Conservation (phyloP, 495 filamentous ascomycete genomes). For the Opeltia flavorubescens region DNA sequence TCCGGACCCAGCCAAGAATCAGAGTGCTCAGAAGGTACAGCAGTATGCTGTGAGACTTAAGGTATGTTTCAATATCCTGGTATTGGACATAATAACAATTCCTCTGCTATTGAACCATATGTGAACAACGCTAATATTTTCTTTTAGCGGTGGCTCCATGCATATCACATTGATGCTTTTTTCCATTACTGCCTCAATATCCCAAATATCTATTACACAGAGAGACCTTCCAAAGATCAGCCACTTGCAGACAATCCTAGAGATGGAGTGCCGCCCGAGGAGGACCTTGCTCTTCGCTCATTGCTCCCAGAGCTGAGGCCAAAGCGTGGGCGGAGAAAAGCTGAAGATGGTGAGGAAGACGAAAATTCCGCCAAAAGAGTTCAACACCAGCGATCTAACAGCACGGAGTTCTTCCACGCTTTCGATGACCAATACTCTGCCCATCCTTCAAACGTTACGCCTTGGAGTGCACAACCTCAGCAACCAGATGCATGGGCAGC, state of each 20-base stretch:
- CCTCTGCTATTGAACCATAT: no score
- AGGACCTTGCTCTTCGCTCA: slow-evolving; percentile 82
- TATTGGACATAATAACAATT: neutral
- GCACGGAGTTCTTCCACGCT: slow-evolving; percentile 38
- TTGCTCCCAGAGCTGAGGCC: slow-evolving; percentile 82
- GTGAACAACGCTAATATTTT: no score
- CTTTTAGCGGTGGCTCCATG: slow-evolving; percentile 84
- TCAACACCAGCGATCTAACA: slow-evolving; percentile 51
- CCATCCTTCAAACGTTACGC: slow-evolving; percentile 45
- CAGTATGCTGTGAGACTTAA: slow-evolving; percentile 93
- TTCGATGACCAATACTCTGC: slow-evolving; percentile 34
- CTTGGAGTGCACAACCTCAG: slow-evolving; percentile 44
- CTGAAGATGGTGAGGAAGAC: slow-evolving; percentile 56
- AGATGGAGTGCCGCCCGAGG: slow-evolving; percentile 79
- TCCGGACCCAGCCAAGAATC: slow-evolving; percentile 69
- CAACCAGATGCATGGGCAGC: slow-evolving; percentile 42
- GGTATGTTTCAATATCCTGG: slow-evolving; percentile 32
- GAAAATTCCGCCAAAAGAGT: slow-evolving; percentile 47
- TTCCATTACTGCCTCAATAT: slow-evolving; percentile 82
- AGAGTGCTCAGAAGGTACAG: slow-evolving; percentile 93
- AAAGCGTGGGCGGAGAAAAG: slow-evolving; percentile 72
- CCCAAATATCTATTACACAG: slow-evolving; percentile 67
- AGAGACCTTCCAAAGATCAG: slow-evolving; percentile 52
- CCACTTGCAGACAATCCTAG: slow-evolving; percentile 53
- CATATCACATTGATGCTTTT: slow-evolving; percentile 94